These are phyloP conservation scores for Fusarium sp. DNA, from an alignment of 2,329 filamentous ascomycete genomes.

Conservation along the genomic window DNA sequence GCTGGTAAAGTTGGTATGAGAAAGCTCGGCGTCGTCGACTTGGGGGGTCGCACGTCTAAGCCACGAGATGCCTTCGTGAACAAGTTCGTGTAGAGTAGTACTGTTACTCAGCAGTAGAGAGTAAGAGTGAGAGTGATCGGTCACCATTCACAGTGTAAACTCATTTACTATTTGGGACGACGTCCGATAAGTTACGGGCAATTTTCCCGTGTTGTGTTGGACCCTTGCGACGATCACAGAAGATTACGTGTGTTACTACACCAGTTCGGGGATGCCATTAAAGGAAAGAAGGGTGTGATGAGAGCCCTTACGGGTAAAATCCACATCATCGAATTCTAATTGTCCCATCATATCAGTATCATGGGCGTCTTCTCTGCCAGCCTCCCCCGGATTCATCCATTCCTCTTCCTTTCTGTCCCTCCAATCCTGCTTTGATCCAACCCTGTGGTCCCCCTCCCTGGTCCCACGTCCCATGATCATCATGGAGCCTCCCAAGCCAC, in stretches of 20 bases:
- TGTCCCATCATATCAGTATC: slow-evolving; percentile 12
- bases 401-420: neutral
- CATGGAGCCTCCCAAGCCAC: slow-evolving; percentile 23
- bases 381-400: slow-evolving; percentile 23
- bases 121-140: slow-evolving; percentile 36
- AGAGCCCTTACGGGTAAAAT: neutral
- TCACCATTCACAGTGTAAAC: slow-evolving; percentile 5
- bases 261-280: slow-evolving; percentile 15
- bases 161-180: neutral
- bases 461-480: slow-evolving; percentile 38
- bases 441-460: slow-evolving; percentile 19
- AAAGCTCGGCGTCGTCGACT: slow-evolving; percentile 1
- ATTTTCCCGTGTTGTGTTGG: slow-evolving; percentile 5
- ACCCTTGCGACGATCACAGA: slow-evolving; percentile 30
- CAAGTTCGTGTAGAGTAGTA: neutral
- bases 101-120: neutral
- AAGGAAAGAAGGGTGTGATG: slow-evolving; percentile 33
- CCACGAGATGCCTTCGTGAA: slow-evolving; percentile 34
- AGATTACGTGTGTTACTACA: slow-evolving; percentile 38
- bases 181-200: slow-evolving; percentile 3
- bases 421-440: slow-evolving; percentile 34
- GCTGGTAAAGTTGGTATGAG: slow-evolving; percentile 2
- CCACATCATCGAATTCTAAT: slow-evolving; percentile 21
- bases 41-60: slow-evolving; percentile 39
- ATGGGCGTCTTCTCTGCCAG: slow-evolving; percentile 5